Conservation (phyloP, 441 rosid species). For the Hura crepitans region DNA sequence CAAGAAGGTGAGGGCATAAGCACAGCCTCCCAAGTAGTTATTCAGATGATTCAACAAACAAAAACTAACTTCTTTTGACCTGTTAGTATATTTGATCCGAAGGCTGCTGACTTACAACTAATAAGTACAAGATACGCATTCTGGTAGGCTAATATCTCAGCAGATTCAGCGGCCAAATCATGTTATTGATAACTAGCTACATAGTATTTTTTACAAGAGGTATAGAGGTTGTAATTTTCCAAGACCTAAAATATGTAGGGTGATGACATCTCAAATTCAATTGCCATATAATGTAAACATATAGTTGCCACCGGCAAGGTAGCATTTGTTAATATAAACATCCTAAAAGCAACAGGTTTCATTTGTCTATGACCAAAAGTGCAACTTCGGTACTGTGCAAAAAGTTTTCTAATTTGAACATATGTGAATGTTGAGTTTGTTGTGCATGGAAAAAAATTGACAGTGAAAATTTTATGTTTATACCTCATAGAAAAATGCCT, state of each 20-base stretch:
- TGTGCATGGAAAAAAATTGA: background rate
- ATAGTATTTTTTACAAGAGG: background rate
- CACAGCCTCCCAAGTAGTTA: background rate
- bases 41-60: background rate
- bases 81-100: background rate
- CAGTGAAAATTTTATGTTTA: background rate
- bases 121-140: background rate
- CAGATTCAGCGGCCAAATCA: background rate
- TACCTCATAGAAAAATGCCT: conserved; percentile 82
- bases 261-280: background rate
- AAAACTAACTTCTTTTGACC: background rate
- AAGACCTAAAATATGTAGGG: background rate
- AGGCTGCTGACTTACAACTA: background rate
- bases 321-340: background rate
- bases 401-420: background rate
- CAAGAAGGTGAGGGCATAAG: background rate
- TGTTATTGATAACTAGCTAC: background rate
- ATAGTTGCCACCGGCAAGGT: background rate
- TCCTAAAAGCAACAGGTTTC: background rate
- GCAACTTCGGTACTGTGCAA: background rate
- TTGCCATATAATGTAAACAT: background rate
- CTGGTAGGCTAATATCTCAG: background rate
- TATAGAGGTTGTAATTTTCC: background rate
- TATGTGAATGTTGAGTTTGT: background rate
- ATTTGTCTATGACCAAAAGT: background rate